phyloP scores from a whole-genome alignment of 768 basidiomycete species.

The Amanita phalloides region DNA sequence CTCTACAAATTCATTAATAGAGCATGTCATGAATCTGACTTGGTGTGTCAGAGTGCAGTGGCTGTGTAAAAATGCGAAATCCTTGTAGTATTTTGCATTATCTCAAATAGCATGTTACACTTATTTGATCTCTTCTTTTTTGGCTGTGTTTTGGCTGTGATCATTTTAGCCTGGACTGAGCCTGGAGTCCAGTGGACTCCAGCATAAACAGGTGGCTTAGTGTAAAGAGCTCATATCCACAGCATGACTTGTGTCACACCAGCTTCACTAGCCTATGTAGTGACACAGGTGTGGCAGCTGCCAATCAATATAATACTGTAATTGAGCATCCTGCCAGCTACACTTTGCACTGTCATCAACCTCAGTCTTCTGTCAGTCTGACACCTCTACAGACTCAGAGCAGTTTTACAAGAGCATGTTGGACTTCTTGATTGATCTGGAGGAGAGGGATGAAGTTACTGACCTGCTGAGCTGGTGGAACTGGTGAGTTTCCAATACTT shows the following conservation, averaged over 20 bases:
- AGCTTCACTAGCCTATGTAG: slow-evolving; percentile 8
- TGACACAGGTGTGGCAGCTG: slow-evolving; percentile 5
- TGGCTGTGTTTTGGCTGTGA: too few relatives aligned
- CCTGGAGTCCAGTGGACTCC: too few relatives aligned
- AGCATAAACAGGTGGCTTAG: too few relatives aligned
- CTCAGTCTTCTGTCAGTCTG: slow-evolving; percentile 1
- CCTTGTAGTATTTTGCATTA: too few relatives aligned
- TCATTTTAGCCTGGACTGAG: too few relatives aligned
- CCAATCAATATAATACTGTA: neutral
- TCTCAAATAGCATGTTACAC: too few relatives aligned
- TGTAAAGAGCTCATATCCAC: slow-evolving; percentile 6
- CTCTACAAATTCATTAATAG: too few relatives aligned
- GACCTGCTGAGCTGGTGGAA: slow-evolving; percentile 9
- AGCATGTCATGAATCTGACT: too few relatives aligned
- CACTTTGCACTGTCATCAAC: slow-evolving; percentile 2
- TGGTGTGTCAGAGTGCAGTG: too few relatives aligned
- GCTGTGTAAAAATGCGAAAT: too few relatives aligned
- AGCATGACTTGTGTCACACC: slow-evolving; percentile 9
- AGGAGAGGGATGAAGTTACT: slow-evolving; percentile 5
- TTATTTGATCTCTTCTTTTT: too few relatives aligned
- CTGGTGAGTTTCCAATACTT: neutral
- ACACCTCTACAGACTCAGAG: slow-evolving; percentile 4
- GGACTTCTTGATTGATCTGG: slow-evolving; percentile 5
- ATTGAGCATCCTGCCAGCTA: neutral
- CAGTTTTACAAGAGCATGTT: slow-evolving; percentile 7